Conservation (phyloP, 177 flowering plant genomes). For the Telopea speciosissima region DNA sequence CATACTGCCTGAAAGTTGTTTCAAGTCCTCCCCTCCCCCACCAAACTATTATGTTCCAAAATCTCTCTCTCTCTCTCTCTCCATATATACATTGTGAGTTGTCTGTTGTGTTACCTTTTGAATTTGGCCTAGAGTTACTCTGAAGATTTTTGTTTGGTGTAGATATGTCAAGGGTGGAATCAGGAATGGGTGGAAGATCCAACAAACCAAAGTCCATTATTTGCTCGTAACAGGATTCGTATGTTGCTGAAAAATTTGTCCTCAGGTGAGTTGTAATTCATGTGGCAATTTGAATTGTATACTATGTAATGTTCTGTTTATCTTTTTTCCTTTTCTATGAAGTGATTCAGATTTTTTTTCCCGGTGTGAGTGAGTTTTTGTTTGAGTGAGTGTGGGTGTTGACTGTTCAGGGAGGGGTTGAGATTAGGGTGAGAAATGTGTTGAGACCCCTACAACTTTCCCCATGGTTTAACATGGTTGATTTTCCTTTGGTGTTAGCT, state of each 20-base stretch:
- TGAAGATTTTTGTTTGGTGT: conserved; percentile 6
- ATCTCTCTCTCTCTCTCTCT: too few relatives aligned
- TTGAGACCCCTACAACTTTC: too few relatives aligned
- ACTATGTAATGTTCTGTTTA: background rate
- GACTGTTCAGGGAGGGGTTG: too few relatives aligned
- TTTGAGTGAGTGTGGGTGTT: too few relatives aligned
- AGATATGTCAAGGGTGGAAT: conserved; percentile 57
- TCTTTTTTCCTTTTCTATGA: background rate
- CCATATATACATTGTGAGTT: background rate
- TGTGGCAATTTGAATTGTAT: background rate
- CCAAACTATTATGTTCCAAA: background rate
- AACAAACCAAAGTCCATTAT: conserved; percentile 59
- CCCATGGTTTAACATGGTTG: too few relatives aligned
- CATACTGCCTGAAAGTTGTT: background rate
- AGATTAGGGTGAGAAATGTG: too few relatives aligned
- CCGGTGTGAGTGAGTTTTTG: too few relatives aligned
- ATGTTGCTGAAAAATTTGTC: conserved; percentile 42
- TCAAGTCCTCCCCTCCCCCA: background rate
- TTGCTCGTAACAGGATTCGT: conserved; percentile 80
- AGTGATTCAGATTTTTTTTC: too few relatives aligned
- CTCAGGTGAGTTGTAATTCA: conserved; percentile 39
- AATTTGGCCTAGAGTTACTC: background rate
- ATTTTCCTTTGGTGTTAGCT: too few relatives aligned
- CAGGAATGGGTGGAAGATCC: conserved; percentile 95
- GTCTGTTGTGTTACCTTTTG: background rate